These are phyloP conservation scores for Niebla homalea DNA, from an alignment of 495 filamentous ascomycete species.

Conservation along the genomic window DNA sequence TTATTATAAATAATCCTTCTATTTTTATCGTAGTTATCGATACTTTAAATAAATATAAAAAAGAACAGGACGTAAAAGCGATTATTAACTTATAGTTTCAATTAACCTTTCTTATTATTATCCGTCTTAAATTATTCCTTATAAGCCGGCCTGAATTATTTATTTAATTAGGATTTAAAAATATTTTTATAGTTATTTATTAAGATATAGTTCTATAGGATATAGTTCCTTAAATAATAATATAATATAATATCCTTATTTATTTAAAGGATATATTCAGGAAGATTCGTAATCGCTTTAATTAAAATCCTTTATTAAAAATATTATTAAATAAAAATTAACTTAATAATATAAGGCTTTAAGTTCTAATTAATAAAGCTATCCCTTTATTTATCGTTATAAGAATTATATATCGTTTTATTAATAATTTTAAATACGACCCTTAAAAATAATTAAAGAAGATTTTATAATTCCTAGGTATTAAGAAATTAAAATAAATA, in stretches of 20 bases:
- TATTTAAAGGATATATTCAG: not conserved
- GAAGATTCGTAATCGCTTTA: not conserved
- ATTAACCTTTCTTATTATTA: not conserved
- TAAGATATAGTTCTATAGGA: slow-evolving; percentile 4
- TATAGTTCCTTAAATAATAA: not conserved
- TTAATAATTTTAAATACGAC: slow-evolving; percentile 12
- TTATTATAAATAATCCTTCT: not conserved
- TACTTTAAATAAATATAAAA: not conserved
- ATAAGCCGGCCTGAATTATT: slow-evolving; percentile 3
- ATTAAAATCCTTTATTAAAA: not conserved
- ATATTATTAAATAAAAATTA: not conserved
- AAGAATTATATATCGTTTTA: slow-evolving; percentile 21
- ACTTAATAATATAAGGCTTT: not conserved
- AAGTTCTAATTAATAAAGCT: slow-evolving; percentile 8
- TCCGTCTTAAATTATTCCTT: slow-evolving; percentile 1
- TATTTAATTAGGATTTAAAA: slow-evolving; percentile 3
- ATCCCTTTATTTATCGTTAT: slow-evolving; percentile 25
- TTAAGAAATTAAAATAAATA: slow-evolving; percentile 8
- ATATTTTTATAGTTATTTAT: not conserved
- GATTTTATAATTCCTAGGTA: slow-evolving; percentile 12
- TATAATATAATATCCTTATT: not conserved
- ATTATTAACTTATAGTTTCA: not conserved
- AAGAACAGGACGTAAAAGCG: not conserved
- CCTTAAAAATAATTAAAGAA: slow-evolving; percentile 11
- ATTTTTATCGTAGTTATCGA: not conserved